Evolutionary conservation across 2,329 filamentous ascomycete species (phyloP).

Genomic region (Helminthosporium solani): DNA sequence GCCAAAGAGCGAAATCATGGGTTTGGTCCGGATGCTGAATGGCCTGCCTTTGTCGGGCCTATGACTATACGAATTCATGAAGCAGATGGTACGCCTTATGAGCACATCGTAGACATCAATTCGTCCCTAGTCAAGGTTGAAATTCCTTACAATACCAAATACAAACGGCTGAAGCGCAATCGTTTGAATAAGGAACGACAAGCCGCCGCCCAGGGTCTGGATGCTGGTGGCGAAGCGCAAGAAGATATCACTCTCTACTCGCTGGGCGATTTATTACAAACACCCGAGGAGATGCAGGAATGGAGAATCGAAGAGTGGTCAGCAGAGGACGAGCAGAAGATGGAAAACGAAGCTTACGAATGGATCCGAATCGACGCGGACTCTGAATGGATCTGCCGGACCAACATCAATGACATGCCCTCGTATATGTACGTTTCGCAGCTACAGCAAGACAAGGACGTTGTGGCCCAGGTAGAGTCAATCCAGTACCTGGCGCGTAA

Average conservation of each 20-base stretch:
- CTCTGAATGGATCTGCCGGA: conserved; percentile 94
- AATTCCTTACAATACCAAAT: conserved; percentile 98
- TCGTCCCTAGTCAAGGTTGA: conserved; percentile 83
- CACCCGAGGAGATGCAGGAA: conserved; percentile 73
- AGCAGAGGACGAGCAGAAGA: conserved; percentile 80
- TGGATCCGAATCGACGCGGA: conserved; percentile 98
- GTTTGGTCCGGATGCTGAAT: conserved; percentile 68
- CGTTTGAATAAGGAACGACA: conserved; percentile 77
- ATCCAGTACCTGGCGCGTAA: conserved; percentile 72
- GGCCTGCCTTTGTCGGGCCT: conserved; percentile 85
- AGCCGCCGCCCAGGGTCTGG: conserved; percentile 59
- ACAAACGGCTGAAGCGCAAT: conserved; percentile 92
- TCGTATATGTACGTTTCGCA: conserved; percentile 98
- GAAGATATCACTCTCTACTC: conserved; percentile 88
- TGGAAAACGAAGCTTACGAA: conserved; percentile 96
- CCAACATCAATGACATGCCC: conserved; percentile 73
- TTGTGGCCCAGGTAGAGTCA: conserved; percentile 75
- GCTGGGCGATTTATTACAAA: conserved; percentile 85
- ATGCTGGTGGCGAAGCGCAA: conserved; percentile 61
- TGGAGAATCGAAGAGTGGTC: conserved; percentile 92
- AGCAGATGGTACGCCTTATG: conserved; percentile 95
- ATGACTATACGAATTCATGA: conserved; percentile 99
- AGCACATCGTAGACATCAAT: conserved; percentile 95
- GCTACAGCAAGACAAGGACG: conserved; percentile 92
- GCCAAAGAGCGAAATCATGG: conserved; percentile 75